These are phyloP conservation scores for Tolypocladium paradoxum DNA, from an alignment of 2,329 filamentous ascomycete genomes.

Conservation along the genomic window DNA sequence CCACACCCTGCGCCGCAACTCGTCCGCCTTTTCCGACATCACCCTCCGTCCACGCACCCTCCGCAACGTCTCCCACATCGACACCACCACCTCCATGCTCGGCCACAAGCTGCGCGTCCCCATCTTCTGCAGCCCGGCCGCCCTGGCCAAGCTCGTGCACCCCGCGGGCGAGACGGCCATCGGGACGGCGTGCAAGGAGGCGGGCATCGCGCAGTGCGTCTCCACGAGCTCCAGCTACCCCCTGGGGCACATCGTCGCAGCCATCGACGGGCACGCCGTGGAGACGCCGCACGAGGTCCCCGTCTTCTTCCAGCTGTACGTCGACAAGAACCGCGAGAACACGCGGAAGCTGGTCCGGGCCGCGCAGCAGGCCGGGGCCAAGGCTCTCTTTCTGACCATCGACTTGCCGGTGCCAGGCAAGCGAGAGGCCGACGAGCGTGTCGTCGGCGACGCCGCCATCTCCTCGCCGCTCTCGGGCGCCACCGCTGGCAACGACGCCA, in stretches of 20 bases:
- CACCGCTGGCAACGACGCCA: slow-evolving; percentile 36
- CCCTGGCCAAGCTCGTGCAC: slow-evolving; percentile 53
- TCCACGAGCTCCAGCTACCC: slow-evolving; percentile 52
- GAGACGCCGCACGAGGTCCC: neutral
- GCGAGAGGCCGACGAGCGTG: slow-evolving; percentile 35
- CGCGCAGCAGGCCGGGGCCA: slow-evolving; percentile 29
- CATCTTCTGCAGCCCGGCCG: slow-evolving; percentile 53
- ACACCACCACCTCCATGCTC: slow-evolving; percentile 42
- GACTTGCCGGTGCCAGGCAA: slow-evolving; percentile 48
- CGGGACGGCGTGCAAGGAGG: slow-evolving; percentile 34
- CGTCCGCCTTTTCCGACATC: slow-evolving; percentile 41
- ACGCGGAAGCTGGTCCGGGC: slow-evolving; percentile 37
- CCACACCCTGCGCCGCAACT: slow-evolving; percentile 47
- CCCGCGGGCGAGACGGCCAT: slow-evolving; percentile 52
- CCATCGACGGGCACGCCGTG: neutral
- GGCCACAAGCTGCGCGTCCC: slow-evolving; percentile 41
- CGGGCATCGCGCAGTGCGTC: slow-evolving; percentile 47
- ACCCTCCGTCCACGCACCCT: slow-evolving; percentile 49
- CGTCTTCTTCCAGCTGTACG: slow-evolving; percentile 50
- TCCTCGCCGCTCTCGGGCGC: slow-evolving; percentile 36
- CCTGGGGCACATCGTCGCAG: slow-evolving; percentile 37
- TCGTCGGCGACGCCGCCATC: slow-evolving; percentile 31
- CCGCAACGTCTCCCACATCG: slow-evolving; percentile 40
- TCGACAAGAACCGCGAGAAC: slow-evolving; percentile 42
- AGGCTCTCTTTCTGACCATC: slow-evolving; percentile 47